Conservation (phyloP, 2,329 filamentous ascomycete genomes). For the Monilinia fructicola region DNA sequence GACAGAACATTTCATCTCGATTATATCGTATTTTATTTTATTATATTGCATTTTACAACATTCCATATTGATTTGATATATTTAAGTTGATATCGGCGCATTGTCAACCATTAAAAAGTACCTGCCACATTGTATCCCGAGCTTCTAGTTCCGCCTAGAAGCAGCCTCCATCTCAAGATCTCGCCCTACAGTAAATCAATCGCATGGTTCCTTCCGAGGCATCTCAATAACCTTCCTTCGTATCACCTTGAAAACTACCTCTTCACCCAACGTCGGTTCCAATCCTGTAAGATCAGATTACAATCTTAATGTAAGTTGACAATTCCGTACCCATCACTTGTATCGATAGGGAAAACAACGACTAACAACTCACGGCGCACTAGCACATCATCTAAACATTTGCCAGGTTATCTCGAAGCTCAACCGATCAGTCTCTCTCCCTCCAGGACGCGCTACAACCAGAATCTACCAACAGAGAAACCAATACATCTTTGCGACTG, state of each 20-base stretch:
- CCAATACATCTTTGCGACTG: background rate
- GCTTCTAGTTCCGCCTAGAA: constrained; percentile 24
- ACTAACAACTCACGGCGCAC: background rate
- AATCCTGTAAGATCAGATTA: constrained; percentile 6
- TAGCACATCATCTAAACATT: background rate
- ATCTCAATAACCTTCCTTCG: constrained; percentile 26
- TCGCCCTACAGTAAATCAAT: constrained; percentile 15
- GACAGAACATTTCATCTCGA: constrained; percentile 7
- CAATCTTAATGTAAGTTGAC: constrained; percentile 17
- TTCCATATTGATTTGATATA: background rate
- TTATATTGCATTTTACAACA: too few species aligned
- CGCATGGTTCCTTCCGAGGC: constrained; percentile 30
- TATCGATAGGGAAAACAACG: background rate
- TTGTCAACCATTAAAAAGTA: constrained; percentile 20
- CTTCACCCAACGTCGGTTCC: constrained; percentile 22
- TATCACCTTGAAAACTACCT: constrained; percentile 28
- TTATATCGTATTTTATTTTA: background rate
- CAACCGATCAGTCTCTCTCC: background rate
- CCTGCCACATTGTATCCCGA: constrained; percentile 26
- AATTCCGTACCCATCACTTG: background rate
- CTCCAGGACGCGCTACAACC: background rate
- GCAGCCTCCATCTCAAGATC: constrained; percentile 24
- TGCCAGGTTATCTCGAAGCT: background rate
- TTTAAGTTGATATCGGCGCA: constrained; percentile 8
- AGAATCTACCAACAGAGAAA: background rate